Conservation (phyloP, 2,329 filamentous ascomycete species). For the Westerdykella ornata region DNA sequence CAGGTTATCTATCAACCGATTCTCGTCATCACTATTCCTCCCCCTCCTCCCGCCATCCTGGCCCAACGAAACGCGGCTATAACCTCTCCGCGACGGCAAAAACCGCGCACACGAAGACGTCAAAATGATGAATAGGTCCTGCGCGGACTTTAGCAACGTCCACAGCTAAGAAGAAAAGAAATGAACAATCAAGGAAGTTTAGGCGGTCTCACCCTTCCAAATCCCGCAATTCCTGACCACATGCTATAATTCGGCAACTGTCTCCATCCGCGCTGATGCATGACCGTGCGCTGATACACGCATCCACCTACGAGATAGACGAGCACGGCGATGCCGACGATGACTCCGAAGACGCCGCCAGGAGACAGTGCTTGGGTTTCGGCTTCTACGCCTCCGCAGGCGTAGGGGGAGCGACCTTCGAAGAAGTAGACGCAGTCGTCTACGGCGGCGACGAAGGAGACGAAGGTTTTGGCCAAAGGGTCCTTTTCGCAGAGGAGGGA, state of each 20-base stretch:
- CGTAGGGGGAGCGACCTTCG: conserved; percentile 77
- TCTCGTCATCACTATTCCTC: conserved; percentile 68
- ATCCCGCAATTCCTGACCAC: conserved; percentile 82
- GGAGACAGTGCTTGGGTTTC: conserved; percentile 56
- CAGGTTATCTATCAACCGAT: conserved; percentile 86
- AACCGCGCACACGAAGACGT: conserved; percentile 63
- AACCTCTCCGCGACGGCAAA: conserved; percentile 59
- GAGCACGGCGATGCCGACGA: conserved; percentile 66
- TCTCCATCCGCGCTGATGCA: conserved; percentile 89
- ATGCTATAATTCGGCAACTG: conserved; percentile 91
- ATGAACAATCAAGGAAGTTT: neutral
- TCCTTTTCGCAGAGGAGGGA: conserved; percentile 95
- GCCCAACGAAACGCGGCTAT: conserved; percentile 55
- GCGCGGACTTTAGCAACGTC: conserved; percentile 9
- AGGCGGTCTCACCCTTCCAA: conserved; percentile 59
- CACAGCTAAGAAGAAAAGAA: no score
- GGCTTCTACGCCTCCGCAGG: conserved; percentile 65
- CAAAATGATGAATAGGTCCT: conserved; percentile 58
- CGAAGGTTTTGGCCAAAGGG: conserved; percentile 59
- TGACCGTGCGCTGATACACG: conserved; percentile 90
- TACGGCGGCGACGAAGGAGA: conserved; percentile 81
- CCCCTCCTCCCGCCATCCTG: conserved; percentile 39
- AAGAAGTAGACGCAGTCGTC: conserved; percentile 96
- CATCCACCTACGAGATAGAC: conserved; percentile 90
- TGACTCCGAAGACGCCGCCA: conserved; percentile 79